phyloP scores from a whole-genome alignment of 305 asterid genomes.

The Solanum hybrid region DNA sequence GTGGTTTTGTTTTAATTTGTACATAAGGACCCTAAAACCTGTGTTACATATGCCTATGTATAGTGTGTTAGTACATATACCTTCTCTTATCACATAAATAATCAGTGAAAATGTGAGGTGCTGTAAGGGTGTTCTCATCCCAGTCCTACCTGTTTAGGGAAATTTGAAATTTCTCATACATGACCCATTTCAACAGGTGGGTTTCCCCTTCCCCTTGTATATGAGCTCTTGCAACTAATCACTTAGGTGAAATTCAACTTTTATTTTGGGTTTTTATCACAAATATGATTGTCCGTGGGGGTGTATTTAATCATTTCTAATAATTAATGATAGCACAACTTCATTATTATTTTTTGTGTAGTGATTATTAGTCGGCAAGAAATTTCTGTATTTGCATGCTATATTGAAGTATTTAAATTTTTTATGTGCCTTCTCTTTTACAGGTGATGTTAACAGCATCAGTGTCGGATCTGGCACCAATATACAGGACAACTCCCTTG shows the following conservation, averaged over 20 bases:
- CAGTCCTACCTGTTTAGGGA: background rate
- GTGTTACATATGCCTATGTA: background rate
- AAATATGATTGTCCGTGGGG: background rate
- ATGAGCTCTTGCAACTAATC: background rate
- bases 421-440: background rate
- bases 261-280: background rate
- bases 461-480: slow-evolving; percentile 78
- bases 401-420: background rate
- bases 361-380: background rate
- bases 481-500: slow-evolving; percentile 85
- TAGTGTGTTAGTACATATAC: background rate
- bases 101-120: background rate
- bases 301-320: background rate
- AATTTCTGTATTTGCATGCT: background rate
- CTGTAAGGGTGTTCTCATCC: background rate
- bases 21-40: background rate
- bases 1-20: background rate
- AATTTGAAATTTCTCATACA: background rate
- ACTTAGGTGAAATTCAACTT: background rate
- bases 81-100: background rate
- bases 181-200: background rate
- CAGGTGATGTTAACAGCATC: slow-evolving; percentile 86
- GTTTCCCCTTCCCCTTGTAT: background rate
- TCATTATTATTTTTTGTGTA: background rate
- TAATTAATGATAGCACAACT: background rate